Conservation (phyloP, 805 yeast genomes). For the Metschnikowia reukaufii region DNA sequence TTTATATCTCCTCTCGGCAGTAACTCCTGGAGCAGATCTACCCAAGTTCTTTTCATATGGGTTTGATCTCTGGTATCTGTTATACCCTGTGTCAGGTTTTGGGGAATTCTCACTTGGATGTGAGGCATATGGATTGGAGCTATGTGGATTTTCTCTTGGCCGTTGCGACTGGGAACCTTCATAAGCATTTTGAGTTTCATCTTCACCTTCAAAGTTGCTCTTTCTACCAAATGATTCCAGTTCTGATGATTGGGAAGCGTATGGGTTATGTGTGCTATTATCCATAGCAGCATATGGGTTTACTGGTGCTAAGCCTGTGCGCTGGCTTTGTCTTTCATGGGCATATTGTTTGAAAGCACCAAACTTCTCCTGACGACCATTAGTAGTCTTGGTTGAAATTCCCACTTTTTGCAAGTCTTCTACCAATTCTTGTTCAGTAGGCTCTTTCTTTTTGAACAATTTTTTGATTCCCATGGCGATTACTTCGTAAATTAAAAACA, state of each 20-base stretch:
- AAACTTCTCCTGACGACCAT: conserved; percentile 46
- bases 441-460: conserved; percentile 50
- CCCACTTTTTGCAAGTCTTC: conserved; percentile 42
- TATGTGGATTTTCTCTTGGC: conserved; percentile 4
- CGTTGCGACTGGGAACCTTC: too few species aligned
- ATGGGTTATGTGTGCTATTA: conserved; percentile 17
- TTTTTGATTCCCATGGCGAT: conserved; percentile 46
- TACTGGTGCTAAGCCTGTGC: conserved; percentile 40
- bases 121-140: conserved; percentile 11
- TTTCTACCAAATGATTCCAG: not conserved
- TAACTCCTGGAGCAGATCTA: not conserved
- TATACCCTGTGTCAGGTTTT: not conserved
- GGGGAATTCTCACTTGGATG: not conserved
- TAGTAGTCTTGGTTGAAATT: conserved; percentile 38
- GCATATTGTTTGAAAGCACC: conserved; percentile 53
- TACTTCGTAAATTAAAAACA: not conserved
- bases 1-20: not conserved
- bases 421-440: conserved; percentile 47
- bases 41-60: not conserved
- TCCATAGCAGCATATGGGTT: conserved; percentile 42
- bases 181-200: not conserved
- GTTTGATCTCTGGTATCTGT: not conserved
- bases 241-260: conserved; percentile 3
- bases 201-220: not conserved
- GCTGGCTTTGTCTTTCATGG: conserved; percentile 36